Evolutionary conservation across 129 eudicot genomes (phyloP).

Genomic region (Silybum marianum): DNA sequence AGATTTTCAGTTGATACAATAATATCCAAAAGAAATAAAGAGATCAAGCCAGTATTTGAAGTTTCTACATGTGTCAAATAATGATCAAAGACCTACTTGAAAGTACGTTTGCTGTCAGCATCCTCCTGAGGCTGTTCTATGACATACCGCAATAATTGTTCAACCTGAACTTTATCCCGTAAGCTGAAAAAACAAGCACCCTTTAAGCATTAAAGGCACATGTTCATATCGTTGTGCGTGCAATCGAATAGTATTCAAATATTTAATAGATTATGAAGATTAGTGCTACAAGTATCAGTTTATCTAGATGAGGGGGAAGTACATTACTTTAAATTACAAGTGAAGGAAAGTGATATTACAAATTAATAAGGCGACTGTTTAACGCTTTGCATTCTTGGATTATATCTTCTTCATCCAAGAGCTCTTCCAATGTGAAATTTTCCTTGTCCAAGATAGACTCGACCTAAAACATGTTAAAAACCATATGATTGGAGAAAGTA

Average conservation of each 20-base stretch:
- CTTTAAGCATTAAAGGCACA: conserved; percentile 7
- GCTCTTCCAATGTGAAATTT: conserved; percentile 84
- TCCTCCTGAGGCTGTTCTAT: conserved; percentile 74
- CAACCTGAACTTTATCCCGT: conserved; percentile 80
- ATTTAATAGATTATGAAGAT: background rate
- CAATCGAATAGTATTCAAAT: background rate
- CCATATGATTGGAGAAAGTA: background rate
- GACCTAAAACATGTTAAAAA: conserved; percentile 46
- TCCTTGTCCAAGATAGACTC: conserved; percentile 86
- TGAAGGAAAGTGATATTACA: conserved; percentile 44
- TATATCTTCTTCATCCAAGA: conserved; percentile 93
- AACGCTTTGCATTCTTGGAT: conserved; percentile 97
- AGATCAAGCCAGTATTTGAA: background rate
- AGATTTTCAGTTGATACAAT: conserved; percentile 12
- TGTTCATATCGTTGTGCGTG: background rate
- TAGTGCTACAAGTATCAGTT: background rate
- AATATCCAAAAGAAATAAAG: background rate
- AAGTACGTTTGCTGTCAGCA: conserved; percentile 77
- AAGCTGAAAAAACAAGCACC: conserved; percentile 50
- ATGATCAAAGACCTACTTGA: conserved; percentile 58
- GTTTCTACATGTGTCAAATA: conserved; percentile 13
- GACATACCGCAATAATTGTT: conserved; percentile 68
- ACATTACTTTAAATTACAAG: background rate
- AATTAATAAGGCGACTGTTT: conserved; percentile 87
- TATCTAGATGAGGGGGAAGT: background rate